phyloP scores from a whole-genome alignment of 2,329 filamentous ascomycete species.

The Penicillium olsonii region DNA sequence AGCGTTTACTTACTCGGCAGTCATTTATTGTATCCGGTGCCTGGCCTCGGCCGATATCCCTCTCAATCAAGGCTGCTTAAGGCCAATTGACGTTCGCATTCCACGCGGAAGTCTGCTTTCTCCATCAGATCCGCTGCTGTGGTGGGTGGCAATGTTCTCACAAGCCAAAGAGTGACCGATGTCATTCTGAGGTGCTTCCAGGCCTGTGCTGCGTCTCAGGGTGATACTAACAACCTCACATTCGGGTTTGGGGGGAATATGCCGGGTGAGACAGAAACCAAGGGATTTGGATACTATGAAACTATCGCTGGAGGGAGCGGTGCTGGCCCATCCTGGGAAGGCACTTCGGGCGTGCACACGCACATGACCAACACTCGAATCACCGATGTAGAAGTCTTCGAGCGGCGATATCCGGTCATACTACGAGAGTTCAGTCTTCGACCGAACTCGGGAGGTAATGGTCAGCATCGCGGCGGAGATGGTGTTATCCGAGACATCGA shows the following conservation, averaged over 20 bases:
- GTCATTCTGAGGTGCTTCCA: slow-evolving; percentile 75
- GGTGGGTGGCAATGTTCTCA: slow-evolving; percentile 78
- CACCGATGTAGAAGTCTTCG: slow-evolving; percentile 77
- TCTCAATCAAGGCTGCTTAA: slow-evolving; percentile 78
- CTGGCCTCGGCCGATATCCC: slow-evolving; percentile 77
- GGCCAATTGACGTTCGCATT: slow-evolving; percentile 70
- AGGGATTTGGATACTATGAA: slow-evolving; percentile 74
- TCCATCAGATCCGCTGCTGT: slow-evolving; percentile 72
- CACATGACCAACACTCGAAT: slow-evolving; percentile 88
- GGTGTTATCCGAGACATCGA: slow-evolving; percentile 79
- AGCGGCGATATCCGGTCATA: slow-evolving; percentile 73
- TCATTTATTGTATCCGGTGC: slow-evolving; percentile 77
- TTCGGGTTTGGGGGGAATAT: slow-evolving; percentile 27
- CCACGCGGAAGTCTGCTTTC: slow-evolving; percentile 70
- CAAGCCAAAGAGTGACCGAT: slow-evolving; percentile 53
- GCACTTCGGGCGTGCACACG: slow-evolving; percentile 74
- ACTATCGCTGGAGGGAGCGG: slow-evolving; percentile 78
- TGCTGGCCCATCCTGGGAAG: slow-evolving; percentile 71
- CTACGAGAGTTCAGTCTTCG: slow-evolving; percentile 70
- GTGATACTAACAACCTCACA: slow-evolving; percentile 69
- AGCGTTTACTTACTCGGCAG: slow-evolving; percentile 75
- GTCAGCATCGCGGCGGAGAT: slow-evolving; percentile 70
- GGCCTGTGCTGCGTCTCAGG: slow-evolving; percentile 73
- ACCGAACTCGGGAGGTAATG: slow-evolving; percentile 62
- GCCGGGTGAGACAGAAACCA: slow-evolving; percentile 14